A percentile compares a stretch with the other conserved stretches of the same genome.
Evolutionary conservation across 495 filamentous ascomycete species (phyloP).

Genomic region (Immersiella caudata): DNA sequence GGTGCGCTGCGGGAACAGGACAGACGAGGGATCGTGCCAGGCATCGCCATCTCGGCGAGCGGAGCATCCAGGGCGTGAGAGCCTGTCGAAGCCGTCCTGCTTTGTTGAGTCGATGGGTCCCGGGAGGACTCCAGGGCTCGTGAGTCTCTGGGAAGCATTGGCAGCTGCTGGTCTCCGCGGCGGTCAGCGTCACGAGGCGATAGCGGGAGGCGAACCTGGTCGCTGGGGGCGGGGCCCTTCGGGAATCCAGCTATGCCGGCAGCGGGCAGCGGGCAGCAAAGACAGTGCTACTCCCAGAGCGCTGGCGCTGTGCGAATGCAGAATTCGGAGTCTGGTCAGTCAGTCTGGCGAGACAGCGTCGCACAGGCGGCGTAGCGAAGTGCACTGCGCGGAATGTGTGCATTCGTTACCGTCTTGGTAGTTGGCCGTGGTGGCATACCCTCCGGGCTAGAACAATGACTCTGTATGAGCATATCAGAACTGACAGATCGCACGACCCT

Average conservation of each 20-base stretch:
- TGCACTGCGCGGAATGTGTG: slow-evolving; percentile 16
- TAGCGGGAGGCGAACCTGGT: slow-evolving; percentile 5
- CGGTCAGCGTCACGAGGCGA: slow-evolving; percentile 12
- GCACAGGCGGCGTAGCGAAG: slow-evolving; percentile 15
- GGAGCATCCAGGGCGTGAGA: slow-evolving; percentile 1
- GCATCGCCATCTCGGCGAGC: slow-evolving; percentile 11
- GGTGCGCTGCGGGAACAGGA: slow-evolving; percentile 11
- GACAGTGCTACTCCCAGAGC: neutral
- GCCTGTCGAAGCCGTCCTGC: neutral
- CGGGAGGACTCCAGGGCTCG: neutral
- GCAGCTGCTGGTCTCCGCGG: neutral
- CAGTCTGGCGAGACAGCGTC: slow-evolving; percentile 1
- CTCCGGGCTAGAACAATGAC: neutral
- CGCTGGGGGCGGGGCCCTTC: neutral
- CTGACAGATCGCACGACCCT: slow-evolving; percentile 4
- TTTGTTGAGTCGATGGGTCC: neutral
- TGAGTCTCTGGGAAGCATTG: neutral
- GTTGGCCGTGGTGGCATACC: neutral
- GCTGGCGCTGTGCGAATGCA: slow-evolving; percentile 8
- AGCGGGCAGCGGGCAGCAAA: neutral
- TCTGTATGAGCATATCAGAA: neutral
- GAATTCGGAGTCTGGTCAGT: neutral
- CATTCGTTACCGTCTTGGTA: neutral
- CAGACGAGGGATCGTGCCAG: slow-evolving; percentile 1
- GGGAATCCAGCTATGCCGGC: neutral